Base-by-base conservation (phyloP, 768 basidiomycete genomes). In the Collybiopsis luxurians region DNA sequence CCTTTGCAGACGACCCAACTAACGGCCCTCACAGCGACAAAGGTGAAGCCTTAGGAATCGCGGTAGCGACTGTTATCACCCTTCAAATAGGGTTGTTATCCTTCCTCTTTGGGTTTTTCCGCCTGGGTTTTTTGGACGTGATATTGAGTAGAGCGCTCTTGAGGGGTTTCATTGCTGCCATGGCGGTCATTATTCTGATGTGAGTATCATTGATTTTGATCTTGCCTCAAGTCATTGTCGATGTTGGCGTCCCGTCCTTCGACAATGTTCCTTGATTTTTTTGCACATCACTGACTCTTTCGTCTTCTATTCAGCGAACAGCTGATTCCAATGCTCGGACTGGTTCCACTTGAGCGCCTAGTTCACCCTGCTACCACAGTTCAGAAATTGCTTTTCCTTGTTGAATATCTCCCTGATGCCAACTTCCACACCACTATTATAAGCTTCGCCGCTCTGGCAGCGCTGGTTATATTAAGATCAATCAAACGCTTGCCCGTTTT, bases 61-160 rank as follows among this genome's bases (percentile, higher is more conserved):
- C 83, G 2, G 83, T 95, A 7, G 81, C 89, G 0, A 92, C 92
- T 30, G 82, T 90, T 5, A 89, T 95, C 54, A 90, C 92, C 0
- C 76, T 95, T 38, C 95, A 97, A 77, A 89, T 87, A 61, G 94
- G 94, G 38, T 62, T 95, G 30, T 88, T 97, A 61, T 87, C 92
- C 1, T 93, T 92, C 58, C 68, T 90, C 24, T 79, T 97, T 28
- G 95, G 95, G 2, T 82, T 96, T 63, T 87, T 95, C 67, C 81
- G 93, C 24, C 77, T 98, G 10, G 94, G 95, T 2, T 96, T 96
- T 71, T 84, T 96, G 53, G 95, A 98, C 67, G 95, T 96, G 12
- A 90, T 96, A 4, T 80, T 98, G 27, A 93, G 91, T 63, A 86
- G 93, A 52, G 92, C 94, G 3, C 78, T 96, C 13, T 78, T 96